These are phyloP conservation scores for Cantharellus cinnabarinus DNA, from an alignment of 768 basidiomycete genomes.

Conservation along the genomic window DNA sequence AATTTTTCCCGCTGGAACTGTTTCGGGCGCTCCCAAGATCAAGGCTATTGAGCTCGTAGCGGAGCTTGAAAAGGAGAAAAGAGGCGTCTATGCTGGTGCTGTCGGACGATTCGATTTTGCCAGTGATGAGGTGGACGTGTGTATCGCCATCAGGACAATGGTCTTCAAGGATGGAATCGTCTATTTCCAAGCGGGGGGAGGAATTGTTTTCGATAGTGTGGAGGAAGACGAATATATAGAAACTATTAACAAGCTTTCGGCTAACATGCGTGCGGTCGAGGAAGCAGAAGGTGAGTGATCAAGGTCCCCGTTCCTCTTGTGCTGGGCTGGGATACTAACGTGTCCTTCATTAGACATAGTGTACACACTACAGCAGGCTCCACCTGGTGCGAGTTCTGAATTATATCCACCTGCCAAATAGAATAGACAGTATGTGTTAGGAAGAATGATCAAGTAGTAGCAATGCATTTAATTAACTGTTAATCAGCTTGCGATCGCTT, in stretches of 20 bases:
- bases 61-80: slow-evolving; percentile 65
- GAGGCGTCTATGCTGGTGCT: slow-evolving; percentile 92
- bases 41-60: slow-evolving; percentile 90
- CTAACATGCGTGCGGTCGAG: slow-evolving; percentile 70
- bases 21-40: slow-evolving; percentile 97
- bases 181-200: slow-evolving; percentile 91
- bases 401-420: neutral
- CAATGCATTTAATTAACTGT: neutral
- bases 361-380: neutral
- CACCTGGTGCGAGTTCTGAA: neutral
- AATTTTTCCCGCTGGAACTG: slow-evolving; percentile 96
- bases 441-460: neutral
- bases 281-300: slow-evolving; percentile 61
- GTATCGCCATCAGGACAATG: slow-evolving; percentile 98
- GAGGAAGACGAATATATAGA: slow-evolving; percentile 96
- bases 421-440: neutral
- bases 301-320: neutral
- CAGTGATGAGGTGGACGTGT: slow-evolving; percentile 87
- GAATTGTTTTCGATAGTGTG: slow-evolving; percentile 90
- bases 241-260: slow-evolving; percentile 83
- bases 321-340: neutral
- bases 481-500: neutral
- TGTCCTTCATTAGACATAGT: neutral
- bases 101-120: slow-evolving; percentile 98
- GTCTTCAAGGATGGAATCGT: slow-evolving; percentile 80